phyloP scores from a whole-genome alignment of 106 monocot species.

The Acorus calamus region DNA sequence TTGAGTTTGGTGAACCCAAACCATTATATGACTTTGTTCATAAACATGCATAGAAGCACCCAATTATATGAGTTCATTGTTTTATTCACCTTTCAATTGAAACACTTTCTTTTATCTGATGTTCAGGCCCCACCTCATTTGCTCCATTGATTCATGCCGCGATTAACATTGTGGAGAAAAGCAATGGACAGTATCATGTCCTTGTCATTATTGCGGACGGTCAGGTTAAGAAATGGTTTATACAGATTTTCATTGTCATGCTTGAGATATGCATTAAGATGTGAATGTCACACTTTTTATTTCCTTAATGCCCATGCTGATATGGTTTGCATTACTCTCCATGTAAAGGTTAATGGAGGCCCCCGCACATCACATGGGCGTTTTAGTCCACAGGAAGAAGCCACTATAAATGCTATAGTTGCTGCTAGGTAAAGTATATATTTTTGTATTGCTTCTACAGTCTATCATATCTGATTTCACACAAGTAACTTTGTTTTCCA shows the following conservation, averaged over 20 bases:
- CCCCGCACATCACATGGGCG: conserved; percentile 28
- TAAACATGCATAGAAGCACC: too few relatives aligned
- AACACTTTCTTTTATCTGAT: background rate
- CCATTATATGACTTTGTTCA: too few relatives aligned
- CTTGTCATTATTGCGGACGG: conserved; percentile 96
- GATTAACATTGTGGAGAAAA: conserved; percentile 74
- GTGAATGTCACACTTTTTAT: background rate
- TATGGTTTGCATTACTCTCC: too few relatives aligned
- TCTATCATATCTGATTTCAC: conserved; percentile 4
- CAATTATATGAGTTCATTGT: too few relatives aligned
- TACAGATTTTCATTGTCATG: background rate
- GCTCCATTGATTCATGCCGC: conserved; percentile 77
- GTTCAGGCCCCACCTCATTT: conserved; percentile 90
- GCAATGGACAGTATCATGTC: conserved; percentile 87
- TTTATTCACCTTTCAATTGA: too few relatives aligned
- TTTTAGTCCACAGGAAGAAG: conserved; percentile 67
- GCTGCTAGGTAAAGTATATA: conserved; percentile 54
- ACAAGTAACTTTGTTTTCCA: conserved; percentile 32
- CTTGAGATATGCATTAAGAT: background rate
- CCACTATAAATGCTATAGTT: conserved; percentile 84
- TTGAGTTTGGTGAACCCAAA: too few relatives aligned
- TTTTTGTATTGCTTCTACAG: background rate
- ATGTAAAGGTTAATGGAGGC: conserved; percentile 63
- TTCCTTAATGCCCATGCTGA: background rate
- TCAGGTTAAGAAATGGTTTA: conserved; percentile 39